These are phyloP conservation scores for Saccharomycopsis schoenii DNA, from an alignment of 805 yeast species.

Conservation along the genomic window DNA sequence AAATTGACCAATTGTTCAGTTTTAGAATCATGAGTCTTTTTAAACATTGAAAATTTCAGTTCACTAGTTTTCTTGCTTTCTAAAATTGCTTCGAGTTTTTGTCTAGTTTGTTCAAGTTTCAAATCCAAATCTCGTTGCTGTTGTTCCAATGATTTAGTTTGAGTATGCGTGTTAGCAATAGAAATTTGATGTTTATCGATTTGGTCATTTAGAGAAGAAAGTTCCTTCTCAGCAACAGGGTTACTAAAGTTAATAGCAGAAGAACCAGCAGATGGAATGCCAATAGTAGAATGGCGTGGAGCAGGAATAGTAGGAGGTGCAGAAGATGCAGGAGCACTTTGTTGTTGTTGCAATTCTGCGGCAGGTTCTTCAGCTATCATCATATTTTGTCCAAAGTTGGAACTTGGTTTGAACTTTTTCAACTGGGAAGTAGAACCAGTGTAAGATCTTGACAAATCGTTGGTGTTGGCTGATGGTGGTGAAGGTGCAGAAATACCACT, in stretches of 20 bases:
- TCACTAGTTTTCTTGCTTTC: conserved; percentile 63
- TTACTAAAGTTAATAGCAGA: conserved; percentile 27
- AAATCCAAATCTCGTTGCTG: conserved; percentile 66
- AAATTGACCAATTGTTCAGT: conserved; percentile 65
- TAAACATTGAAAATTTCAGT: conserved; percentile 53
- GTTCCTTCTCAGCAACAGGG: conserved; percentile 41
- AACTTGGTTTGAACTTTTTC: conserved; percentile 64
- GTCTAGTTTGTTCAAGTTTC: conserved; percentile 65
- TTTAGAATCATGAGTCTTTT: conserved; percentile 69
- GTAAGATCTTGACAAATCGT: conserved; percentile 13
- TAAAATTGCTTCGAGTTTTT: conserved; percentile 62
- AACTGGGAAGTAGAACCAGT: conserved; percentile 22
- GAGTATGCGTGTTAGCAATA: conserved; percentile 78
- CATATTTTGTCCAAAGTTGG: conserved; percentile 75
- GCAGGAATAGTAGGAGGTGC: conserved; percentile 15
- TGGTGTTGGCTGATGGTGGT: not conserved
- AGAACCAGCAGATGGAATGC: not conserved
- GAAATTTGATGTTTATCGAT: conserved; percentile 75
- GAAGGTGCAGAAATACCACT: conserved; percentile 8
- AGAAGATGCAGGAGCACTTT: conserved; percentile 21
- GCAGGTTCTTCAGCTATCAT: conserved; percentile 22
- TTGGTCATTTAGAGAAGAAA: conserved; percentile 44
- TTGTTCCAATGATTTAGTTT: conserved; percentile 63
- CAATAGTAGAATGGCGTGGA: not conserved
- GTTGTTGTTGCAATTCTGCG: conserved; percentile 26